Conservation (phyloP, 2,329 filamentous ascomycete genomes). For the Colletotrichum higginsianum region DNA sequence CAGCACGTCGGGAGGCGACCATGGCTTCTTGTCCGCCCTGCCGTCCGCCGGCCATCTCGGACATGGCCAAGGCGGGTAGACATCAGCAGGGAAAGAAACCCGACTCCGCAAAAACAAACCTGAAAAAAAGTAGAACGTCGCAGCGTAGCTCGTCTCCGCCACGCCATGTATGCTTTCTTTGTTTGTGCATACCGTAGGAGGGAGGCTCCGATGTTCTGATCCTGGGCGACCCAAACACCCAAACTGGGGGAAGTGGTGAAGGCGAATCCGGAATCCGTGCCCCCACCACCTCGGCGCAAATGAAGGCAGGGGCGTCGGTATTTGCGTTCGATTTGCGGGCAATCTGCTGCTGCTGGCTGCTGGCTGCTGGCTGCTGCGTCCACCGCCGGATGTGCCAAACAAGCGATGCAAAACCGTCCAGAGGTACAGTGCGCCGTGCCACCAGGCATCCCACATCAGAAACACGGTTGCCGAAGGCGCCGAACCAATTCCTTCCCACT, state of each 20-base stretch:
- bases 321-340: slow-evolving; percentile 20
- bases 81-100: slow-evolving; percentile 5
- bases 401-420: slow-evolving; percentile 12
- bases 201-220: neutral
- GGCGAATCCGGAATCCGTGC: slow-evolving; percentile 14
- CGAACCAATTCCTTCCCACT: slow-evolving; percentile 4
- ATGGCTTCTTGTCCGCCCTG: neutral
- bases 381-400: slow-evolving; percentile 13
- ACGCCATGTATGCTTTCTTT: neutral
- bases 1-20: slow-evolving; percentile 18
- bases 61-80: neutral
- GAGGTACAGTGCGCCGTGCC: slow-evolving; percentile 28
- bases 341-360: slow-evolving; percentile 2
- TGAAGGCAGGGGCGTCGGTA: slow-evolving; percentile 10
- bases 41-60: neutral
- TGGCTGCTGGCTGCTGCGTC: neutral
- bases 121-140: neutral
- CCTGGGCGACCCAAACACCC: neutral
- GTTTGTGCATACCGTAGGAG: too few species aligned
- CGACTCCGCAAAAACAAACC: neutral
- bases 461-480: slow-evolving; percentile 36
- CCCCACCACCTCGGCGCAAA: slow-evolving; percentile 9
- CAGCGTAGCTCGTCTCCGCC: neutral
- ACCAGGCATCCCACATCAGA: slow-evolving; percentile 17
- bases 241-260: neutral